Evolutionary conservation across 345 rosid genomes (phyloP).

Genomic region (Xanthoceras sorbifolium): DNA sequence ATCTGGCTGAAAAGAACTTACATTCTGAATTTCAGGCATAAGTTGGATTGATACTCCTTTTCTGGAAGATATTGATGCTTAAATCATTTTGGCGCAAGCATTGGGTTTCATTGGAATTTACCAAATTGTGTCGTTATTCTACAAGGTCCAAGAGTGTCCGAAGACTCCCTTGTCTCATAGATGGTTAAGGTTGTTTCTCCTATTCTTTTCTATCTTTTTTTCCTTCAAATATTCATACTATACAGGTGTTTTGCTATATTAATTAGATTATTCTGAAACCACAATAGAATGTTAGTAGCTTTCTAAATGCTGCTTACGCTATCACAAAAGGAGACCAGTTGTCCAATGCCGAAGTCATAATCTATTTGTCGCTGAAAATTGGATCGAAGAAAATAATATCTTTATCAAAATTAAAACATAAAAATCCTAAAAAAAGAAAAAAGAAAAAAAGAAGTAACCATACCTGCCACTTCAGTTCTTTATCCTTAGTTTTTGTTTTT

Average conservation of each 20-base stretch:
- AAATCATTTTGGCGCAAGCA: background rate
- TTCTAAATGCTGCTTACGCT: background rate
- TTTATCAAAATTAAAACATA: background rate
- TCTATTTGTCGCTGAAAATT: constrained; percentile 5
- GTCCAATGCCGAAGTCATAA: background rate
- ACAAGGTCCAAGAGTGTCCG: background rate
- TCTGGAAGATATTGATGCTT: background rate
- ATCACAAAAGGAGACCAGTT: background rate
- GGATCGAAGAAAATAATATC: background rate
- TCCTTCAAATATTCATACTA: background rate
- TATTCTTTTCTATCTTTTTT: background rate
- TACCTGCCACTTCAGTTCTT: background rate
- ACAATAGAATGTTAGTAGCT: background rate
- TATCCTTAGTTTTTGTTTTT: background rate
- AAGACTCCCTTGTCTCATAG: background rate
- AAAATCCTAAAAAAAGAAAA: background rate
- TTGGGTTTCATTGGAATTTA: background rate
- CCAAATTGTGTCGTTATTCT: background rate
- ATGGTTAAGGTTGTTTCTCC: background rate
- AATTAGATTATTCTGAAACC: background rate
- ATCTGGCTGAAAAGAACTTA: background rate
- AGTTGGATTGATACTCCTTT: constrained; percentile 1
- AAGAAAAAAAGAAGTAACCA: background rate
- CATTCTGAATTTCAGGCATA: background rate
- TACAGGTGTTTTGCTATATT: background rate